Percentiles rank a stretch among this genome's conserved stretches.
Conservation (phyloP, 2,329 filamentous ascomycete species). For the Pseudogymnoascus sp. region DNA sequence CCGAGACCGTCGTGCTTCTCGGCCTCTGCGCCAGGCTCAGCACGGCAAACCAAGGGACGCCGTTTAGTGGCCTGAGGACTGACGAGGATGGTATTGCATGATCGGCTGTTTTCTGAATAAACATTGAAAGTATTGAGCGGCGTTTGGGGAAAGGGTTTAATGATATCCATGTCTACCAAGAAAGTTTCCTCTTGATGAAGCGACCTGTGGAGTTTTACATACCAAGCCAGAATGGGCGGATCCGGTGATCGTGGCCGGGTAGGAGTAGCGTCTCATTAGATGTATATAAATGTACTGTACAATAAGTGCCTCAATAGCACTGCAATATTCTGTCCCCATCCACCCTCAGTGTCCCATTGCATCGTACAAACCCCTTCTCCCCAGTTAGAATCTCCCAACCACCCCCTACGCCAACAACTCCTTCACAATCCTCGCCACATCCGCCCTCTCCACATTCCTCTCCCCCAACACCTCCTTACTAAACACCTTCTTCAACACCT, state of each 20-base stretch:
- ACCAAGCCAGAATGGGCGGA: not conserved
- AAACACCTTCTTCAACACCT: constrained; percentile 55
- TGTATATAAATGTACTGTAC: constrained; percentile 7
- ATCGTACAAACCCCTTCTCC: not conserved
- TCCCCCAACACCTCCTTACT: constrained; percentile 48
- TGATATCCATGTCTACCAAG: constrained; percentile 9
- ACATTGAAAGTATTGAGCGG: constrained; percentile 2
- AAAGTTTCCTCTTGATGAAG: constrained; percentile 7
- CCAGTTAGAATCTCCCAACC: not conserved
- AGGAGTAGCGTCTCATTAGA: constrained; percentile 6
- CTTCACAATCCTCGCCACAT: constrained; percentile 55
- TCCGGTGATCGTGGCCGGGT: not conserved
- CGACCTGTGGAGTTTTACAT: not conserved
- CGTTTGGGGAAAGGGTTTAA: constrained; percentile 2
- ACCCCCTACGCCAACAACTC: constrained; percentile 29
- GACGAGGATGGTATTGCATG: constrained; percentile 42
- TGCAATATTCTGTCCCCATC: not conserved
- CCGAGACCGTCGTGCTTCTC: constrained; percentile 88
- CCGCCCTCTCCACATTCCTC: constrained; percentile 55
- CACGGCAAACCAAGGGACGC: constrained; percentile 70
- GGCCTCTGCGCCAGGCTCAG: constrained; percentile 78
- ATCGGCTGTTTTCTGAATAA: not conserved
- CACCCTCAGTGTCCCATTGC: not conserved
- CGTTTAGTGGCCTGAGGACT: constrained; percentile 51
- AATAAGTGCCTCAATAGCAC: not conserved